Evolutionary conservation across 2,329 filamentous ascomycete species (phyloP), one percentile per base, ranked within the genome.

Genomic region (Chalaropsis thielavioides): DNA sequence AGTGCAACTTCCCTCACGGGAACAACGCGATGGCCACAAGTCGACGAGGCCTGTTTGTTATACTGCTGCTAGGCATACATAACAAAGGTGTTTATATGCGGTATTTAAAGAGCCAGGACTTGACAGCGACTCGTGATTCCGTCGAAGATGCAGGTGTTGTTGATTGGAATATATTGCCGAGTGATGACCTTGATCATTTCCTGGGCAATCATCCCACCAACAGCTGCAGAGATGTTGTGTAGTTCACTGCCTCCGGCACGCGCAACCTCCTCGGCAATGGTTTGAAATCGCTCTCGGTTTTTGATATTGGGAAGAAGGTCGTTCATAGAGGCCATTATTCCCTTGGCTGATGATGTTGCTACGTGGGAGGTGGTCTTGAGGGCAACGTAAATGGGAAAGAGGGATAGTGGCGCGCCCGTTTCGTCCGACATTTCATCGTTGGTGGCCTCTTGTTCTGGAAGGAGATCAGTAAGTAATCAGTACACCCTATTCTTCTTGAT

Each of bases 171-270:
- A 74, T 88, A 89, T 76, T 89, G 86, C 71, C 84, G 84, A 13
- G 86, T 88, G 70, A 88, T 82, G 66, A 92, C 83, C 74, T 99
- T 99, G 77, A 99, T 95, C 68, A 92, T 84, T 76, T 99, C 94
- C 75, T 99, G 95, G n/a, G 92, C 90, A 60, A 95, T 88, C 78
- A 99, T 88, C 2, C 94, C 95, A 38, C 94, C 95, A 0, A 86
- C 88, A 65, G 96, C 77, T 31, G 92, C 87, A 40, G 92, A 88
- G 65, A 95, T 89, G 73, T 96, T 97, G 77, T 99, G 94, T 67
- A 99, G 77, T 74, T 99, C 95, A 64, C 85, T 89, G 35, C 90
- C 89, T 60, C 84, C 85, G 43, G 90, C 88, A 67, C 95, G 84
- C 41, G 86, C 83, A 54, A 90, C 79, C 74, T 92, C 88, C 67